A percentile compares a stretch with the other conserved stretches of the same genome.
Evolutionary conservation across 768 basidiomycete genomes (phyloP).

Genomic region (Pleurotus cornucopiae): DNA sequence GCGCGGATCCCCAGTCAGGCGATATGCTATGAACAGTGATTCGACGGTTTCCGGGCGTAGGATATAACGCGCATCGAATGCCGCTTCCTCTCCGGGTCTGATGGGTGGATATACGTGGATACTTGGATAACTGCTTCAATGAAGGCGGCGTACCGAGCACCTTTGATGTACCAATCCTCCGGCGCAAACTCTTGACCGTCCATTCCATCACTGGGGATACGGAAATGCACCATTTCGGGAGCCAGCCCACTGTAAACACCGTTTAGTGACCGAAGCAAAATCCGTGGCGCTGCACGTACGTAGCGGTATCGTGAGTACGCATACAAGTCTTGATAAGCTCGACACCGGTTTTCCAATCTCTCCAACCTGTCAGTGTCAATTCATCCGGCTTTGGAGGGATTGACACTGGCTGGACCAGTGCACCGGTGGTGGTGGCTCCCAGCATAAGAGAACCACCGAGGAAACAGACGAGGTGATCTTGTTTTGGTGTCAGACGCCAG

Average conservation of each 20-base stretch:
- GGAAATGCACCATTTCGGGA: slow-evolving; percentile 88
- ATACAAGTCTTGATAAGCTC: slow-evolving; percentile 88
- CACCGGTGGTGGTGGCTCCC: slow-evolving; percentile 71
- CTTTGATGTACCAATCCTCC: slow-evolving; percentile 93
- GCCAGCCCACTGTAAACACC: slow-evolving; percentile 62
- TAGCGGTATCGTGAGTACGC: slow-evolving; percentile 77
- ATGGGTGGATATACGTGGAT: not conserved
- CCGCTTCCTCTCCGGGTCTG: slow-evolving; percentile 36
- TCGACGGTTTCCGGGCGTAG: slow-evolving; percentile 94
- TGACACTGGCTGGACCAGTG: slow-evolving; percentile 48
- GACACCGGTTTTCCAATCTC: slow-evolving; percentile 80
- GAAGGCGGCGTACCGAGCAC: slow-evolving; percentile 40
- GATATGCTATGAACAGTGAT: slow-evolving; percentile 86
- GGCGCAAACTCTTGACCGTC: slow-evolving; percentile 38
- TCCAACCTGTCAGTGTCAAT: slow-evolving; percentile 54
- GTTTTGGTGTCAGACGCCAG: slow-evolving; percentile 81
- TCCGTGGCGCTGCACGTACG: slow-evolving; percentile 43
- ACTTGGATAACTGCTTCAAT: too few species aligned
- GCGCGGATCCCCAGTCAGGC: slow-evolving; percentile 78
- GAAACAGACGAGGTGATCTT: slow-evolving; percentile 97
- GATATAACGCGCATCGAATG: slow-evolving; percentile 90
- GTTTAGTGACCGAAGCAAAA: not conserved
- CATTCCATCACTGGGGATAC: slow-evolving; percentile 54
- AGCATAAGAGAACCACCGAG: slow-evolving; percentile 89
- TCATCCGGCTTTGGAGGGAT: slow-evolving; percentile 64